Conservation (phyloP, 768 basidiomycete genomes). For the Dioszegia crocea region DNA sequence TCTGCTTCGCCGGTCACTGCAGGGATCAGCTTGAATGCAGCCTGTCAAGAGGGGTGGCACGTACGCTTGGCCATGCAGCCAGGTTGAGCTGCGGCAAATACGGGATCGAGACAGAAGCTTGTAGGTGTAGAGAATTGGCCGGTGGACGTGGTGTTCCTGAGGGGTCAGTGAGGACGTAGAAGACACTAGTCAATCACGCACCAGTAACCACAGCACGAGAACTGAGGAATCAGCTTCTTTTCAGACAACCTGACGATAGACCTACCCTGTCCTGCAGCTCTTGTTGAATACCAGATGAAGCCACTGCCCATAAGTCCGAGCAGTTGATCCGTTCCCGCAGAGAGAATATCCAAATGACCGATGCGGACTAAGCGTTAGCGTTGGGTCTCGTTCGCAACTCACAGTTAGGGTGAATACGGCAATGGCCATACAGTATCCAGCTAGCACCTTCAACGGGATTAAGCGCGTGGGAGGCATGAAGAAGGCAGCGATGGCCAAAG, state of each 20-base stretch:
- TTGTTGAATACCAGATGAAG: slow-evolving; percentile 54
- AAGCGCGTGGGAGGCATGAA: slow-evolving; percentile 67
- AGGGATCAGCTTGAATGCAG: not conserved
- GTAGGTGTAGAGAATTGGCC: slow-evolving; percentile 52
- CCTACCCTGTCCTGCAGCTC: slow-evolving; percentile 69
- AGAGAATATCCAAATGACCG: slow-evolving; percentile 77
- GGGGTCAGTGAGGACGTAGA: not conserved
- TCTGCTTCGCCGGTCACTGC: slow-evolving; percentile 3
- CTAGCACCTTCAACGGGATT: slow-evolving; percentile 67
- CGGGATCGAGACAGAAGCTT: slow-evolving; percentile 68
- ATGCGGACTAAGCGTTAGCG: slow-evolving; percentile 56
- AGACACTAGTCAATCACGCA: not conserved
- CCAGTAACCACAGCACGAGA: slow-evolving; percentile 76
- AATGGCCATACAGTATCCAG: slow-evolving; percentile 64
- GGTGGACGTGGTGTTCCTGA: slow-evolving; percentile 56
- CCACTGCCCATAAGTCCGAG: slow-evolving; percentile 55
- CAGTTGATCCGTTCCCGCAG: slow-evolving; percentile 68
- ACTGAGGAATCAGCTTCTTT: slow-evolving; percentile 51
- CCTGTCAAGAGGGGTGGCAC: not conserved
- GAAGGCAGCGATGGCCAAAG: slow-evolving; percentile 67
- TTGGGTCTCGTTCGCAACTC: slow-evolving; percentile 5
- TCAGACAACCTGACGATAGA: not conserved
- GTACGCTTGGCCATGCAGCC: slow-evolving; percentile 42
- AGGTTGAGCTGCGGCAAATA: slow-evolving; percentile 53
- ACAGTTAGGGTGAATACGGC: slow-evolving; percentile 36